Evolutionary conservation across 495 filamentous ascomycete species (phyloP).

Genomic region (Lasiosphaeria ovina): DNA sequence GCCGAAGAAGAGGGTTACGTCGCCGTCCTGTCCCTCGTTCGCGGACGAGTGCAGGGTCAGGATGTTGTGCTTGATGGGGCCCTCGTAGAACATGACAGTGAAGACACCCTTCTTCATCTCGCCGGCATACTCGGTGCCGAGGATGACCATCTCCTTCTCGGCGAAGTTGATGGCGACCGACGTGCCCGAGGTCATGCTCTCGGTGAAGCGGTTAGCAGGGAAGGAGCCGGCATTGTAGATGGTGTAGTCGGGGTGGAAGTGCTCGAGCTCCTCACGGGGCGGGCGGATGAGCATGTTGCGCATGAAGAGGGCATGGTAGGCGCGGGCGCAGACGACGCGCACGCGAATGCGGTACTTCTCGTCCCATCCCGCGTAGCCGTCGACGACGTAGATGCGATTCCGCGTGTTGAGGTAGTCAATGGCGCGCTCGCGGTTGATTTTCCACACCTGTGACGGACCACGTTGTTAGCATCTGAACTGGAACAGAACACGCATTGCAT

Average conservation of each 20-base stretch:
- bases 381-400: slow-evolving; percentile 97
- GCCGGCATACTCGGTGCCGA: slow-evolving; percentile 97
- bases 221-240: slow-evolving; percentile 99
- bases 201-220: slow-evolving; percentile 97
- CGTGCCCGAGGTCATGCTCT: slow-evolving; percentile 92
- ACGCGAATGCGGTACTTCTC: slow-evolving; percentile 97
- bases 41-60: slow-evolving; percentile 95
- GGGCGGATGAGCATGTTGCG: slow-evolving; percentile 99
- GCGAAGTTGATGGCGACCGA: slow-evolving; percentile 80
- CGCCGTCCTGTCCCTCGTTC: slow-evolving; percentile 88
- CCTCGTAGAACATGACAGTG: slow-evolving; percentile 99
- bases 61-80: slow-evolving; percentile 99
- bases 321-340: slow-evolving; percentile 95
- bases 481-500: neutral
- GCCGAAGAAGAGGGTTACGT: slow-evolving; percentile 98
- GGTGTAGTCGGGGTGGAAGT: slow-evolving; percentile 98
- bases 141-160: slow-evolving; percentile 85
- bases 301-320: slow-evolving; percentile 99
- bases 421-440: slow-evolving; percentile 98
- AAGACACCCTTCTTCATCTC: slow-evolving; percentile 99
- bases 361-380: slow-evolving; percentile 98
- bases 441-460: slow-evolving; percentile 72
- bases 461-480: slow-evolving; percentile 16
- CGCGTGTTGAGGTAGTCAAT: slow-evolving; percentile 98
- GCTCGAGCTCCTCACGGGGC: slow-evolving; percentile 79